phyloP scores from a whole-genome alignment of 305 asterid genomes.

The Petunia hybrid region DNA sequence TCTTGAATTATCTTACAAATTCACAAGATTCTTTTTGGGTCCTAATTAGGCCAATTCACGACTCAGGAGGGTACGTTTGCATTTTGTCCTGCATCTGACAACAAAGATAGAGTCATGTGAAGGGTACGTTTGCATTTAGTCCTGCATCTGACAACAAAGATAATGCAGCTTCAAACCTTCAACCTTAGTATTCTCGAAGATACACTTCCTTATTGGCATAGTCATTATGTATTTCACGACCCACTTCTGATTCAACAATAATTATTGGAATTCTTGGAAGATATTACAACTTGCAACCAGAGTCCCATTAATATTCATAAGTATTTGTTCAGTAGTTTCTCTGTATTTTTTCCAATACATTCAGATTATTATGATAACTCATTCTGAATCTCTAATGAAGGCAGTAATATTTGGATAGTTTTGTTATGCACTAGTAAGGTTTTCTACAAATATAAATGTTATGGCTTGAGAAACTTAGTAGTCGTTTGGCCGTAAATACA shows the following conservation, averaged over 20 bases:
- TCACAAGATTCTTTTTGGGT: not conserved
- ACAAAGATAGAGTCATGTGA: too few relatives aligned
- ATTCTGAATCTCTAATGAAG: not conserved
- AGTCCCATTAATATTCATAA: not conserved
- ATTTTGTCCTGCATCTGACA: too few relatives aligned
- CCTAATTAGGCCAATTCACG: not conserved
- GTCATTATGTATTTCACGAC: not conserved
- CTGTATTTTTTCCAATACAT: not conserved
- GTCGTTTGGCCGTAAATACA: too few relatives aligned
- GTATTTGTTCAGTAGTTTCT: not conserved
- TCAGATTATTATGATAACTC: not conserved
- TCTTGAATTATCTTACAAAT: not conserved
- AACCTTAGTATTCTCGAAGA: not conserved
- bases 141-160: conserved; percentile 22
- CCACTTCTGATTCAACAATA: not conserved
- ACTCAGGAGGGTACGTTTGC: not conserved
- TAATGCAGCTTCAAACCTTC: not conserved
- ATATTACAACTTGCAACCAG: not conserved
- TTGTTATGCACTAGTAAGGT: not conserved
- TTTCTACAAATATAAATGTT: not conserved
- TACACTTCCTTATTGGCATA: not conserved
- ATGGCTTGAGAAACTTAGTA: not conserved
- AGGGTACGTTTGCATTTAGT: not conserved
- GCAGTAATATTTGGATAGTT: not conserved
- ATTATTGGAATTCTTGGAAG: not conserved